Conservation (phyloP, 2,329 filamentous ascomycete species). For the Cadophora sp. region DNA sequence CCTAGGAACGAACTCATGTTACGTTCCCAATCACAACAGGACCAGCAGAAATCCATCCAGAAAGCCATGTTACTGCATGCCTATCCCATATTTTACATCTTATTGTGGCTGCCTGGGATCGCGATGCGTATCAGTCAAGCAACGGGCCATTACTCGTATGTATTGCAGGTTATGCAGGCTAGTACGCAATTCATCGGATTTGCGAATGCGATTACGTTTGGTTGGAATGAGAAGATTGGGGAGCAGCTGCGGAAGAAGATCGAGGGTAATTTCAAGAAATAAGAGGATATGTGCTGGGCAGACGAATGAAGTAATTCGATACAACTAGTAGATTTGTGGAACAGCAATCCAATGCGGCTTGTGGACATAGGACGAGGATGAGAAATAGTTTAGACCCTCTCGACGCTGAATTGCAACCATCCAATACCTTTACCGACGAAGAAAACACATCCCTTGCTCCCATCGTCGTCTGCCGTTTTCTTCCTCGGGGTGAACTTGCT, state of each 20-base stretch:
- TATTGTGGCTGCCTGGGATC: constrained; percentile 13
- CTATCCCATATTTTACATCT: constrained; percentile 16
- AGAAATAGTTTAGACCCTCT: constrained; percentile 1
- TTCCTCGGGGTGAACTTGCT: constrained; percentile 21
- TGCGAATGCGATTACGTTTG: constrained; percentile 22
- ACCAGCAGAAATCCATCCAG: constrained; percentile 19
- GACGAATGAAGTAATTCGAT: not conserved
- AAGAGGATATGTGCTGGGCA: too few species aligned
- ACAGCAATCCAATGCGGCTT: not conserved
- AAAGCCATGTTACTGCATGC: constrained; percentile 19
- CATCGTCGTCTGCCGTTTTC: constrained; percentile 25
- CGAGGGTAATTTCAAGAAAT: not conserved
- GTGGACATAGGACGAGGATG: not conserved
- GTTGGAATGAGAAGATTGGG: constrained; percentile 24
- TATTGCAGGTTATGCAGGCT: constrained; percentile 11
- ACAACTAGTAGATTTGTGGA: not conserved
- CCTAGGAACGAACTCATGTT: constrained; percentile 15
- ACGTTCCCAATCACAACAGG: constrained; percentile 5
- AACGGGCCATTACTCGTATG: not conserved
- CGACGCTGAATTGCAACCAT: constrained; percentile 25
- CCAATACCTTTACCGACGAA: constrained; percentile 29
- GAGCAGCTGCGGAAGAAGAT: constrained; percentile 12
- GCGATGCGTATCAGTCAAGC: constrained; percentile 17
- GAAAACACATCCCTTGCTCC: constrained; percentile 19
- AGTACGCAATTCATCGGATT: constrained; percentile 21